A percentile compares a stretch with the other conserved stretches of the same genome.
phyloP scores from a whole-genome alignment of 768 basidiomycete genomes.

The Russula brevipes region DNA sequence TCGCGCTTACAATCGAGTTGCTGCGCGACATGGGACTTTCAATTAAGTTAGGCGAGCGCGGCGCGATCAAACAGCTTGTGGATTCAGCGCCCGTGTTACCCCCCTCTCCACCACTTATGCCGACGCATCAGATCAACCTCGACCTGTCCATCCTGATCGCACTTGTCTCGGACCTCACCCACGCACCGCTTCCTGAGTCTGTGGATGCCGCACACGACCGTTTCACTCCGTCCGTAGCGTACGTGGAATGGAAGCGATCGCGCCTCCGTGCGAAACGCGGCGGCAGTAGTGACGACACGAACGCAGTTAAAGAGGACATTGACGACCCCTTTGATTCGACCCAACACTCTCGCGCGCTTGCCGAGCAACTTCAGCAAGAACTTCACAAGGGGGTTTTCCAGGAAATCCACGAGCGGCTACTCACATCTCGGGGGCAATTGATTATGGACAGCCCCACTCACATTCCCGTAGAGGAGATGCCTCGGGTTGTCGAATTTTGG shows the following conservation, averaged over 20 bases:
- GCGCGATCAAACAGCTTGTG: slow-evolving; percentile 26
- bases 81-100: slow-evolving; percentile 5
- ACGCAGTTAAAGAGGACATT: slow-evolving; percentile 4
- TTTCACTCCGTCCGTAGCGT: slow-evolving; percentile 56
- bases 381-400: slow-evolving; percentile 58
- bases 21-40: slow-evolving; percentile 60
- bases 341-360: slow-evolving; percentile 65
- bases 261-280: slow-evolving; percentile 23
- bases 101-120: slow-evolving; percentile 32
- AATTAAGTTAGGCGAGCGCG: slow-evolving; percentile 60
- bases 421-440: slow-evolving; percentile 5
- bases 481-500: slow-evolving; percentile 58
- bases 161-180: slow-evolving; percentile 75
- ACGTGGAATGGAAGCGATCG: slow-evolving; percentile 55
- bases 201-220: slow-evolving; percentile 54
- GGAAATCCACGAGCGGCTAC: slow-evolving; percentile 52
- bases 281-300: slow-evolving; percentile 24
- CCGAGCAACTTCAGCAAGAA: slow-evolving; percentile 70
- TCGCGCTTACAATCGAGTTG: slow-evolving; percentile 50
- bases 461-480: not conserved
- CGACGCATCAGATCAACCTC: slow-evolving; percentile 63
- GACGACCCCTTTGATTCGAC: slow-evolving; percentile 18
- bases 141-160: slow-evolving; percentile 85
- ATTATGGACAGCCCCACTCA: not conserved
- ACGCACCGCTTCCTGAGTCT: slow-evolving; percentile 56